Evolutionary conservation across 2,329 filamentous ascomycete genomes (phyloP).

Genomic region (Diaporthe batatas): DNA sequence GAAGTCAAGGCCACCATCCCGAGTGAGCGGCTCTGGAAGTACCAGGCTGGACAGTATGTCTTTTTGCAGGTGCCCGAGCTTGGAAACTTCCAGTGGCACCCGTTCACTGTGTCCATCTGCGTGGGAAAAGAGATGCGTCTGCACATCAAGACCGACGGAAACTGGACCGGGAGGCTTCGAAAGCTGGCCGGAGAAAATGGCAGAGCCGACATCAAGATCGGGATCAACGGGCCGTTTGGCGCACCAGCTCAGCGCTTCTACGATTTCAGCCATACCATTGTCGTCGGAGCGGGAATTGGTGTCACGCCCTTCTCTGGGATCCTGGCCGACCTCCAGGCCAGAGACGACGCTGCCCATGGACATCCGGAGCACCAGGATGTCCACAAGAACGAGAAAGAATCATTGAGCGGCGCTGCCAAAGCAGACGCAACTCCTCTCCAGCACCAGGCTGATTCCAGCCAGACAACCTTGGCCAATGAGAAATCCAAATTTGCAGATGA

Average conservation of each 20-base stretch:
- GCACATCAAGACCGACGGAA: conserved; percentile 70
- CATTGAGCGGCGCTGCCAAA: neutral
- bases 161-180: conserved; percentile 65
- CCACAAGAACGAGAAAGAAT: neutral
- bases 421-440: neutral
- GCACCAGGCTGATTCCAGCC: neutral
- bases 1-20: conserved; percentile 63
- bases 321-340: conserved; percentile 50
- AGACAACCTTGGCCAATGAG: neutral
- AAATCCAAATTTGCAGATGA: conserved; percentile 49
- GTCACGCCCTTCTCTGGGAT: conserved; percentile 71
- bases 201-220: conserved; percentile 52
- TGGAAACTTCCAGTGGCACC: conserved; percentile 70
- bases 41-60: conserved; percentile 70
- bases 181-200: conserved; percentile 41
- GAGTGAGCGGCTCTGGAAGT: conserved; percentile 62
- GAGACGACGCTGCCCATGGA: conserved; percentile 7
- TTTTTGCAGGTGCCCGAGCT: conserved; percentile 67
- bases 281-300: conserved; percentile 69
- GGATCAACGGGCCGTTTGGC: conserved; percentile 69
- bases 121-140: conserved; percentile 64
- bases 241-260: conserved; percentile 71
- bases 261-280: conserved; percentile 67
- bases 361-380: neutral
- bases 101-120: conserved; percentile 70